Base-by-base conservation (phyloP, 2,329 filamentous ascomycete genomes). In the Aspergillus pseudonomiae region DNA sequence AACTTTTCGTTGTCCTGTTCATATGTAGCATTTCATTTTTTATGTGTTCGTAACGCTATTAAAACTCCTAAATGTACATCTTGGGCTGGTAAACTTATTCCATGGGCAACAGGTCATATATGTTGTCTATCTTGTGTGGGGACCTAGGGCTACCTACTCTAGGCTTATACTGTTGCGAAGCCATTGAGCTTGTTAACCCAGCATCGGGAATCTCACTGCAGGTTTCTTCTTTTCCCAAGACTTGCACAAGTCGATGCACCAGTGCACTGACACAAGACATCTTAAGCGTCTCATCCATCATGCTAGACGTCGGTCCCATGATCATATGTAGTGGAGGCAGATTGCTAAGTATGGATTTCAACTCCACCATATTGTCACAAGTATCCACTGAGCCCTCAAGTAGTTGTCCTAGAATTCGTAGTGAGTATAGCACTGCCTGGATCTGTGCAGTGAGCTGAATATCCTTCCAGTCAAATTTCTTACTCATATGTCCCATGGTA, bases 401-500 rank as follows among this genome's bases (percentile, higher is more conserved):
- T 4, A 88, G 59, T 71, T 92, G 73, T 69, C 88, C 66, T 73
- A 87, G 66, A 79, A 90, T 85, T 50, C 87, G 82, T 1, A 91
- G 71, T 0, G 88, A 90, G 70, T 91, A 91, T 6, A 87, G 75
- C 0, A 83, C 80, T 5, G 85, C 86, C 60, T 89, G 86, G 0
- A 88, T 74, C 66, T 89, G 86, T 0, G 88, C 88, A 10, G 82
- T 74, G 55, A 90, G 80, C 69, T 92, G 89, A 50, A 90, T 75
- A 21, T 84, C 78, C 11, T 84, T 79, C 90, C 89, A 91, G 1
- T 80, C 77, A 12, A 80, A 60, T 1, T 70, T 68, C n/a, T 78
- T 73, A 2, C 69, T 71, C 65, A 71, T 70, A 56, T 71, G 70
- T 1, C 75, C 74, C 11, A 70, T 56, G 24, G 52, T 64, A 10